Percentiles rank a stretch among this genome's conserved stretches.
Conservation (phyloP, 2,329 filamentous ascomycete species). For the Ceratocystis albifundus region DNA sequence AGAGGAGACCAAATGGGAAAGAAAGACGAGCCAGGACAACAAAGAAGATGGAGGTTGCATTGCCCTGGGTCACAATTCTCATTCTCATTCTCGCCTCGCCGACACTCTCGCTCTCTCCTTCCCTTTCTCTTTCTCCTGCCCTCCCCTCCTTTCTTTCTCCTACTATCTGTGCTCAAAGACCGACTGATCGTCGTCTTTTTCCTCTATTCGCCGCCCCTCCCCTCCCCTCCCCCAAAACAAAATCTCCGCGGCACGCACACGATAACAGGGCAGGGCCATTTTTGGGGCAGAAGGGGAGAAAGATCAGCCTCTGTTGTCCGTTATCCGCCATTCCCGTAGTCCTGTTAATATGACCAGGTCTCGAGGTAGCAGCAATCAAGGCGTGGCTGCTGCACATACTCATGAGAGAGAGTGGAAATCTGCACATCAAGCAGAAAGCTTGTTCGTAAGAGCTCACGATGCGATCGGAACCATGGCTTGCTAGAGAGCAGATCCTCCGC, state of each 20-base stretch:
- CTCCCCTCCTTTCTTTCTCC: too few relatives aligned
- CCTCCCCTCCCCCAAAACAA: too few relatives aligned
- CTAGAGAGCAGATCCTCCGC: not conserved
- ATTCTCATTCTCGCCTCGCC: not conserved
- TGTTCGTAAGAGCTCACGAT: not conserved
- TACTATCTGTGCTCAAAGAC: too few relatives aligned
- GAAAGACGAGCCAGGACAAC: not conserved
- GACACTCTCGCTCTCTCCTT: too few relatives aligned
- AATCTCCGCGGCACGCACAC: too few relatives aligned
- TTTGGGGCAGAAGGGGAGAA: not conserved
- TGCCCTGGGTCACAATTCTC: not conserved
- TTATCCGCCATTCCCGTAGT: too few relatives aligned
- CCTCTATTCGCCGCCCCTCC: too few relatives aligned
- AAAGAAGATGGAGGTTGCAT: not conserved
- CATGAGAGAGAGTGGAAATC: not conserved
- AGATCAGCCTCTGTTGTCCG: not conserved
- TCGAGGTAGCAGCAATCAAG: not conserved
- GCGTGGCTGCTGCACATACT: not conserved
- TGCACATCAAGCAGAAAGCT: conserved; percentile 2
- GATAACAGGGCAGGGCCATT: too few relatives aligned
- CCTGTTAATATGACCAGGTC: too few relatives aligned
- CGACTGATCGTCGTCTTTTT: too few relatives aligned
- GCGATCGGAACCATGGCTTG: not conserved
- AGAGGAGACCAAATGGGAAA: not conserved
- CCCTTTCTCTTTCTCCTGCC: too few relatives aligned